phyloP scores from a whole-genome alignment of 805 yeast genomes.

The Blastobotrys muscicola region DNA sequence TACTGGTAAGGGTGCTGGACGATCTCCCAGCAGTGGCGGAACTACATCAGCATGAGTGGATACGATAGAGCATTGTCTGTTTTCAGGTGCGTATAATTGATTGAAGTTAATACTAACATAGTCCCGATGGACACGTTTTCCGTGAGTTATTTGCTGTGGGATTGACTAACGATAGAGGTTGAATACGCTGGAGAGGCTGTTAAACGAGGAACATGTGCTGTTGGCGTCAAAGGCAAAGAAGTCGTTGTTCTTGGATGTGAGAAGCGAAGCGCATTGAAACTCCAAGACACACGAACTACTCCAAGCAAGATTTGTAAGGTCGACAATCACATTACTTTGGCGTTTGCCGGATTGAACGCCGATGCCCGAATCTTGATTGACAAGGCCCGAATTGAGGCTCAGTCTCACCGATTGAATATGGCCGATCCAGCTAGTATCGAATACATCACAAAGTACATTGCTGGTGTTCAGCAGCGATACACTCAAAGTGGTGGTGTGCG shows the following conservation, averaged over 20 bases:
- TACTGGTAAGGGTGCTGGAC: too few species aligned
- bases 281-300: constrained; percentile 93
- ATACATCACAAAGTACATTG: constrained; percentile 85
- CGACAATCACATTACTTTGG: constrained; percentile 82
- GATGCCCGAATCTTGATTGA: constrained; percentile 93
- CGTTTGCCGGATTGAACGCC: constrained; percentile 97
- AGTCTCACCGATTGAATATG: constrained; percentile 83
- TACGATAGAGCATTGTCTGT: constrained; percentile 98
- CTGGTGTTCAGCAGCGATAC: constrained; percentile 95
- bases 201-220: constrained; percentile 96
- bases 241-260: constrained; percentile 94
- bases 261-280: constrained; percentile 85
- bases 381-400: constrained; percentile 94
- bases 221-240: constrained; percentile 85
- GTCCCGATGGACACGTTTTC: constrained; percentile 98
- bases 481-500: constrained; percentile 98
- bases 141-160: constrained; percentile 29
- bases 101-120: constrained; percentile 19
- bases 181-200: constrained; percentile 98
- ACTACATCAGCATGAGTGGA: constrained; percentile 67
- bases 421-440: constrained; percentile 92
- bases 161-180: constrained; percentile 44
- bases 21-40: not conserved
- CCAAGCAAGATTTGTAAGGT: constrained; percentile 89
- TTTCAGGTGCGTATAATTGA: constrained; percentile 62